A percentile compares a stretch with the other conserved stretches of the same genome.
Conservation (phyloP, 2,329 filamentous ascomycete genomes). For the Elsinoe batatas region DNA sequence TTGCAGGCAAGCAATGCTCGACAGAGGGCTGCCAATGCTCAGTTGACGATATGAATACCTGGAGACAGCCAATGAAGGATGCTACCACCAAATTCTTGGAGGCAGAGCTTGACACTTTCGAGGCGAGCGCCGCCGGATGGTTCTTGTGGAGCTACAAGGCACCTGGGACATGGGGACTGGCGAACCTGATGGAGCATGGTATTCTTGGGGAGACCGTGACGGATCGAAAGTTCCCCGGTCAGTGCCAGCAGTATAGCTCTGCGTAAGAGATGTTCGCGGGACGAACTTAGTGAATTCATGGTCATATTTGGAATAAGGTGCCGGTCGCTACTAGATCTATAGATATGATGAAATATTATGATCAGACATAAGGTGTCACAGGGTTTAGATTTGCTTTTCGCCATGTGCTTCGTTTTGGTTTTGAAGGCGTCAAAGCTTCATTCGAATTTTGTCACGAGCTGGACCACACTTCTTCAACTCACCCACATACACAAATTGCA, state of each 20-base stretch:
- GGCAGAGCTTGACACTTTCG: slow-evolving; percentile 36
- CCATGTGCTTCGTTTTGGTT: too few species aligned
- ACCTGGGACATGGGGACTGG: slow-evolving; percentile 34
- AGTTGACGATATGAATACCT: slow-evolving; percentile 27
- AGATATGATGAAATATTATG: not conserved
- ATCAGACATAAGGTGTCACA: not conserved
- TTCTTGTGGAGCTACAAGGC: slow-evolving; percentile 38
- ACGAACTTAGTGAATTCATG: not conserved
- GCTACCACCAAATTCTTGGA: slow-evolving; percentile 34
- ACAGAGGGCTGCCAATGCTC: slow-evolving; percentile 32
- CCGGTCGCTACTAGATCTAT: not conserved
- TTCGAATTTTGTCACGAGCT: too few species aligned
- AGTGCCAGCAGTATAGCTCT: slow-evolving; percentile 18
- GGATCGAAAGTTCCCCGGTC: slow-evolving; percentile 21
- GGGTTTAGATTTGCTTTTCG: too few species aligned
- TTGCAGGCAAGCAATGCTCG: slow-evolving; percentile 25
- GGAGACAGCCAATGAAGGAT: slow-evolving; percentile 28
- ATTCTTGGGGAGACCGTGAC: slow-evolving; percentile 31
- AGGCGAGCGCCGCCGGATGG: slow-evolving; percentile 31
- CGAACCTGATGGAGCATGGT: slow-evolving; percentile 31
- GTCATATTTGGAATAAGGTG: not conserved
- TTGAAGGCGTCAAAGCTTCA: not conserved
- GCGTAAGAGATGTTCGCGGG: not conserved
- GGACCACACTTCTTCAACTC: too few species aligned
- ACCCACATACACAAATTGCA: not conserved